Evolutionary conservation across 129 eudicot species (phyloP).

Genomic region (carrot (Daucus carota)): DH1_v3.0 NC_030386.2:15737501-15738000

Average conservation of each 20-base stretch:
- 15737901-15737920: not conserved
- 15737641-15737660: slow-evolving; percentile 84
- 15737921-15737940: not conserved
- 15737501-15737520: slow-evolving; percentile 74
- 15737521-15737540: slow-evolving; percentile 15
- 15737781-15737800: not conserved
- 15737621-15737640: slow-evolving; percentile 55
- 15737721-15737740: not conserved
- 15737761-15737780: not conserved
- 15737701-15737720: slow-evolving; percentile 62
- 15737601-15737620: not conserved
- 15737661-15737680: slow-evolving; percentile 71
- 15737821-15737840: not conserved
- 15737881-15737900: not conserved
- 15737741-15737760: not conserved
- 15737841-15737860: not conserved
- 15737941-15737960: not conserved
- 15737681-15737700: slow-evolving; percentile 67
- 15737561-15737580: not conserved
- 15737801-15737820: not conserved
- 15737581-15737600: not conserved
- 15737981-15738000: not conserved
- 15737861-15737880: not conserved
- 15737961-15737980: not conserved
- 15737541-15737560: slow-evolving; percentile 9